These are phyloP conservation scores for Fraxinus anomala DNA, from an alignment of 257 asterid genomes.

Conservation along the genomic window DNA sequence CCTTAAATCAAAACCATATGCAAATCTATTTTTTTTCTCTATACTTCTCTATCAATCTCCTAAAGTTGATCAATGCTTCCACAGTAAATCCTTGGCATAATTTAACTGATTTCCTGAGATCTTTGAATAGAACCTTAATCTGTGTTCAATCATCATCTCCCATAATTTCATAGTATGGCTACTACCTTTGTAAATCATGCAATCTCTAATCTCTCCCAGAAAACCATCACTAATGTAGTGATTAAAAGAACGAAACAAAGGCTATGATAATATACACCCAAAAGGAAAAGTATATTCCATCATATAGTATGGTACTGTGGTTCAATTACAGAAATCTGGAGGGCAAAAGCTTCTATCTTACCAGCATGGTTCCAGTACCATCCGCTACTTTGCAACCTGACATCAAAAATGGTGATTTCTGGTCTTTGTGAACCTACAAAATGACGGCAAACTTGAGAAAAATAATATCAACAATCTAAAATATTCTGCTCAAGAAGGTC, in stretches of 20 bases:
- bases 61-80: not conserved
- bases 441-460: slow-evolving; percentile 27
- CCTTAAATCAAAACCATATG: not conserved
- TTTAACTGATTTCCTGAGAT: not conserved
- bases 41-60: not conserved
- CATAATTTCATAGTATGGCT: not conserved
- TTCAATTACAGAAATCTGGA: slow-evolving; percentile 13
- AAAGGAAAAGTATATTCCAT: not conserved
- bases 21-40: not conserved
- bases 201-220: not conserved
- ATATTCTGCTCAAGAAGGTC: slow-evolving; percentile 31
- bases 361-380: slow-evolving; percentile 97
- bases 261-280: not conserved
- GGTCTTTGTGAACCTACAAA: slow-evolving; percentile 72
- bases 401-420: slow-evolving; percentile 79
- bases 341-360: slow-evolving; percentile 34
- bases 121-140: not conserved
- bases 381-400: slow-evolving; percentile 99
- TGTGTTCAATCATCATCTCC: not conserved
- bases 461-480: slow-evolving; percentile 25
- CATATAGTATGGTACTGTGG: not conserved
- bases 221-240: not conserved
- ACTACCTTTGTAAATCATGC: not conserved
- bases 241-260: not conserved
- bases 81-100: not conserved